These are phyloP conservation scores for Citrus glauca DNA, from an alignment of 345 rosid species.

Conservation along the genomic window DNA sequence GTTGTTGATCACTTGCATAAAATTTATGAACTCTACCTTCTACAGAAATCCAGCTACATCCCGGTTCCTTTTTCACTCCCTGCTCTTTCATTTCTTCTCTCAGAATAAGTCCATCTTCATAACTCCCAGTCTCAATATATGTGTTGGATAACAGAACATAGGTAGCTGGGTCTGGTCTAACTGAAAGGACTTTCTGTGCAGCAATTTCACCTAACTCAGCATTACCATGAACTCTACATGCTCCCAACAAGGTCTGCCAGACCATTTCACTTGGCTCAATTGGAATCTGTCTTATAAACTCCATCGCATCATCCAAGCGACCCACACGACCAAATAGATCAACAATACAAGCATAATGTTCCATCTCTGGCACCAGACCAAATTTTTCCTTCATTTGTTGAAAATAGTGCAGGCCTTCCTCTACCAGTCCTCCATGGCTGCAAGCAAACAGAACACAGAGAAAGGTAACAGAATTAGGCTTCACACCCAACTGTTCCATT, in stretches of 20 bases:
- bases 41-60: constrained; percentile 52
- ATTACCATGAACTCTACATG: constrained; percentile 56
- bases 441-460: constrained; percentile 57
- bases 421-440: constrained; percentile 60
- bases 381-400: constrained; percentile 32
- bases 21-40: constrained; percentile 35
- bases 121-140: constrained; percentile 41
- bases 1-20: constrained; percentile 35
- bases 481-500: constrained; percentile 32
- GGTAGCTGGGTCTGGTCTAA: constrained; percentile 35
- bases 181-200: constrained; percentile 39
- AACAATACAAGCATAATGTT: constrained; percentile 64
- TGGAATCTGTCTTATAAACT: constrained; percentile 48
- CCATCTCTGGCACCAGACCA: constrained; percentile 38
- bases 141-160: constrained; percentile 53
- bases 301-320: constrained; percentile 45
- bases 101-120: constrained; percentile 31
- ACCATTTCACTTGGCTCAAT: constrained; percentile 41
- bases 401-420: constrained; percentile 49
- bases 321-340: constrained; percentile 66
- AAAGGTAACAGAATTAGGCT: constrained; percentile 55
- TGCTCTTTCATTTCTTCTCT: constrained; percentile 38
- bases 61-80: constrained; percentile 50
- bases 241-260: constrained; percentile 59
- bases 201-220: constrained; percentile 48